Evolutionary conservation across 2,329 filamentous ascomycete genomes (phyloP).

Genomic region (Talaromyces sp.): DNA sequence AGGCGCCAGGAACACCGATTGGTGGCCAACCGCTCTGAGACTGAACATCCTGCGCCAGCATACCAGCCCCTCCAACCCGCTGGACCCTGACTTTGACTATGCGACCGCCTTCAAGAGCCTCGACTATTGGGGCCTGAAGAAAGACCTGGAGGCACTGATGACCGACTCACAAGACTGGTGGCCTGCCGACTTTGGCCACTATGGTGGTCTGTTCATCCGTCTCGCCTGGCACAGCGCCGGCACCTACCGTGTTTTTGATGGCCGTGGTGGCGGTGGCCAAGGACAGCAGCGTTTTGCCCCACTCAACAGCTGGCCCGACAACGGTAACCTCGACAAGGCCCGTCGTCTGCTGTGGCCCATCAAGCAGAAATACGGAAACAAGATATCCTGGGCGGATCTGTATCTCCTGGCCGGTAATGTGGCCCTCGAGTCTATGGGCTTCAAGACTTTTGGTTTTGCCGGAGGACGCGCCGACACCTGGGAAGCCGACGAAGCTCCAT

Average conservation of each 20-base stretch:
- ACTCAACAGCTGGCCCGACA: slow-evolving; percentile 79
- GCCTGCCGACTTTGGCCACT: slow-evolving; percentile 78
- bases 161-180: slow-evolving; percentile 77
- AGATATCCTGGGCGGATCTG: slow-evolving; percentile 76
- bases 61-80: slow-evolving; percentile 58
- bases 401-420: slow-evolving; percentile 70
- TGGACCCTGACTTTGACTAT: slow-evolving; percentile 66
- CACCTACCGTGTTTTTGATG: slow-evolving; percentile 71
- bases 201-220: slow-evolving; percentile 73
- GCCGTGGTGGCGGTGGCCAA: slow-evolving; percentile 68
- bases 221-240: slow-evolving; percentile 79
- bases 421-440: slow-evolving; percentile 71
- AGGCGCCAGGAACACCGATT: slow-evolving; percentile 65
- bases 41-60: slow-evolving; percentile 72
- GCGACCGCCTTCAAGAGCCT: slow-evolving; percentile 66
- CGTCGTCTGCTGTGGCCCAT: slow-evolving; percentile 74
- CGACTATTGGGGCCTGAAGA: slow-evolving; percentile 68
- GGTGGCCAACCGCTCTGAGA: slow-evolving; percentile 67
- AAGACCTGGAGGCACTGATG: slow-evolving; percentile 66
- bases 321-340: slow-evolving; percentile 73
- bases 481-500: slow-evolving; percentile 70
- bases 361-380: slow-evolving; percentile 80
- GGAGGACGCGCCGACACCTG: slow-evolving; percentile 68
- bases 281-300: slow-evolving; percentile 77
- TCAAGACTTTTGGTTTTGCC: slow-evolving; percentile 69